These are phyloP conservation scores for Barnettozyma hawaiiensis DNA, from an alignment of 1,139 yeast species.

Conservation along the genomic window DNA sequence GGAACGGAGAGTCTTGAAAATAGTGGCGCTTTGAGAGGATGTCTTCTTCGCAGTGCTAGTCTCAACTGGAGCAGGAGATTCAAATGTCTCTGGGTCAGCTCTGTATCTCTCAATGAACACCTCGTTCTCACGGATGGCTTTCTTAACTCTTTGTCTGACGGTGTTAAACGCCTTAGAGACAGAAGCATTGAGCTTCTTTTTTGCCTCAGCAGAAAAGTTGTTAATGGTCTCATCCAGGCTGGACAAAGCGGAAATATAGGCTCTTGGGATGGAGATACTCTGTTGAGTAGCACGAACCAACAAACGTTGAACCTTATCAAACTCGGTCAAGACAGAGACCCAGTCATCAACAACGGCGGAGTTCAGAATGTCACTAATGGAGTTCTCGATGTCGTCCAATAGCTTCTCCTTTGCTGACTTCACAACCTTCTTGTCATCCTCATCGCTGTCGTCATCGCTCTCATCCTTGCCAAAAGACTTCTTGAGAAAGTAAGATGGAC, in stretches of 20 bases:
- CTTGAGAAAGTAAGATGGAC: constrained; percentile 35
- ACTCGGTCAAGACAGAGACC: constrained; percentile 69
- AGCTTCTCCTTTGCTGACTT: constrained; percentile 92
- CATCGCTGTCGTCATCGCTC: constrained; percentile 39
- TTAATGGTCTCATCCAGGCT: constrained; percentile 67
- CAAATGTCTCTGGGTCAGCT: constrained; percentile 69
- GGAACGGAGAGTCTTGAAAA: constrained; percentile 68
- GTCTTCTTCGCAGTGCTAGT: constrained; percentile 38
- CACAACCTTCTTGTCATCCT: constrained; percentile 66
- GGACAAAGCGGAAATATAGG: constrained; percentile 63
- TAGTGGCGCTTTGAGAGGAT: constrained; percentile 34
- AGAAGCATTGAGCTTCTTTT: constrained; percentile 75
- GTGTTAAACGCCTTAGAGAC: constrained; percentile 87
- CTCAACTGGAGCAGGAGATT: constrained; percentile 33
- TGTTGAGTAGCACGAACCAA: constrained; percentile 71
- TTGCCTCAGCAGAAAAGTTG: constrained; percentile 53
- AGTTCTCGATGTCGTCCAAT: constrained; percentile 73
- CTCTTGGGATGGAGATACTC: constrained; percentile 63
- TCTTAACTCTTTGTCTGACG: constrained; percentile 82
- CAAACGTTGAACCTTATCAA: constrained; percentile 68
- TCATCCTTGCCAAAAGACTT: constrained; percentile 31
- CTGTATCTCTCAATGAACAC: constrained; percentile 54
- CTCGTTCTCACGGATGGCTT: constrained; percentile 62
- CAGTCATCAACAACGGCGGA: constrained; percentile 74
- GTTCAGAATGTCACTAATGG: constrained; percentile 63